A percentile compares a stretch with the other conserved stretches of the same genome.
Evolutionary conservation across 106 monocot genomes (phyloP).

Genomic region (Iris macrosiphon): DNA sequence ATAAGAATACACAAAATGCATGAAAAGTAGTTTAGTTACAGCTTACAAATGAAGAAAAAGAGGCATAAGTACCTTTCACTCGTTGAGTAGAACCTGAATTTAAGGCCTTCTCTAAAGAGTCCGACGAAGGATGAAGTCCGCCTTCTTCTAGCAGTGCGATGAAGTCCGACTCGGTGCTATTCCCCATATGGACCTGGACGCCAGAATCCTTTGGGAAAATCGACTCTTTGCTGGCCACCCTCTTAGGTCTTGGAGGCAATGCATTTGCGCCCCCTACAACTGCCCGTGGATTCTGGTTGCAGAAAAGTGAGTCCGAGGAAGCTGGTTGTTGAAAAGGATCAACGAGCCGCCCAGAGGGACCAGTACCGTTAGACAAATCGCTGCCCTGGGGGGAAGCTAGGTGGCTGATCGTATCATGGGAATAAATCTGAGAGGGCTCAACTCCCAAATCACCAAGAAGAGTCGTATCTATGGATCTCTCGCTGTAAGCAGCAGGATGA

Average conservation of each 20-base stretch:
- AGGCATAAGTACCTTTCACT: constrained; percentile 18
- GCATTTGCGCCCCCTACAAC: constrained; percentile 11
- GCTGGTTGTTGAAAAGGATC: constrained; percentile 16
- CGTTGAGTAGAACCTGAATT: constrained; percentile 2
- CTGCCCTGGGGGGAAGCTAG: constrained; percentile 14
- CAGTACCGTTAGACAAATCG: background rate
- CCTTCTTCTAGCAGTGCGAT: constrained; percentile 28
- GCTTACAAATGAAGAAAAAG: no score
- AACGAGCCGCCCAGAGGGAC: background rate
- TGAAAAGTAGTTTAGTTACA: background rate
- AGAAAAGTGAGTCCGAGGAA: constrained; percentile 23
- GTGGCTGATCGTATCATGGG: constrained; percentile 1
- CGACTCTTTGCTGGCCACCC: constrained; percentile 24
- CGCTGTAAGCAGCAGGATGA: constrained; percentile 4
- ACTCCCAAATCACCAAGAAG: constrained; percentile 7
- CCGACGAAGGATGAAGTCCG: constrained; percentile 11
- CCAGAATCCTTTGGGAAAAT: constrained; percentile 8
- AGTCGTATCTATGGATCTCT: background rate
- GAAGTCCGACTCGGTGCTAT: background rate
- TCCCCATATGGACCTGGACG: constrained; percentile 13
- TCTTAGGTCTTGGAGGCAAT: constrained; percentile 19
- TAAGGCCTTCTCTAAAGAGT: constrained; percentile 9
- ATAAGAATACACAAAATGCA: no score
- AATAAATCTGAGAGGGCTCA: constrained; percentile 7
- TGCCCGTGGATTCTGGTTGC: constrained; percentile 28